A percentile compares a stretch with the other conserved stretches of the same genome.
Conservation (phyloP, 306 rosid genomes). For the Vigna hirtella region DNA sequence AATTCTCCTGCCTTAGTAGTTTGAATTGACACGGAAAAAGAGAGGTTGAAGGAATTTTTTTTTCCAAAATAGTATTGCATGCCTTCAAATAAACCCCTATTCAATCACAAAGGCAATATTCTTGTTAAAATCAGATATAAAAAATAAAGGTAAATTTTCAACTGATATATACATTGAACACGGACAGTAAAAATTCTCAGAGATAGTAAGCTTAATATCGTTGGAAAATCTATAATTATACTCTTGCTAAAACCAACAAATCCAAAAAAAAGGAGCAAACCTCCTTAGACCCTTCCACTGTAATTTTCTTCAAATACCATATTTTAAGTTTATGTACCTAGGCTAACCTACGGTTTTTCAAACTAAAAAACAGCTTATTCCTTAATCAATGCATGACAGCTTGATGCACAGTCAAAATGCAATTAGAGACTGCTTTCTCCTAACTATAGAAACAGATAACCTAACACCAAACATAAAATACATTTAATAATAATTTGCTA, state of each 20-base stretch:
- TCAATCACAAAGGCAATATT: constrained; percentile 48
- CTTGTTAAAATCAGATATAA: constrained; percentile 37
- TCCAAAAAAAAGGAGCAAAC: not conserved
- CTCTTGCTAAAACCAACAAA: constrained; percentile 24
- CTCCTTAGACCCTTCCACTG: constrained; percentile 20
- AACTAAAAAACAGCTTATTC: constrained; percentile 36
- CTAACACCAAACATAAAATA: constrained; percentile 39
- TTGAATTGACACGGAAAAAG: constrained; percentile 83
- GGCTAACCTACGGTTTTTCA: constrained; percentile 28
- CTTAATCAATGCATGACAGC: constrained; percentile 22
- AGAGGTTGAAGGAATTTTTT: constrained; percentile 60
- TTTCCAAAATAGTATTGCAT: constrained; percentile 56
- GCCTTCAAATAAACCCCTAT: constrained; percentile 87
- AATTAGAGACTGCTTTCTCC: constrained; percentile 30
- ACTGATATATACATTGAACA: constrained; percentile 25
- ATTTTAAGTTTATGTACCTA: constrained; percentile 14
- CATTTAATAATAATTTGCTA: constrained; percentile 26
- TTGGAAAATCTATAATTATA: constrained; percentile 5
- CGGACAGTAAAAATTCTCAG: constrained; percentile 6
- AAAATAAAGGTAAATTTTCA: constrained; percentile 35
- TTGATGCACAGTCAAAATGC: constrained; percentile 34
- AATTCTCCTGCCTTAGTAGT: constrained; percentile 52
- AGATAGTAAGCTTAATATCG: constrained; percentile 9
- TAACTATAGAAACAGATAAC: constrained; percentile 26
- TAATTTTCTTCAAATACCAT: constrained; percentile 18